Conservation (phyloP, 306 rosid genomes). For the Neltuma alba region DNA sequence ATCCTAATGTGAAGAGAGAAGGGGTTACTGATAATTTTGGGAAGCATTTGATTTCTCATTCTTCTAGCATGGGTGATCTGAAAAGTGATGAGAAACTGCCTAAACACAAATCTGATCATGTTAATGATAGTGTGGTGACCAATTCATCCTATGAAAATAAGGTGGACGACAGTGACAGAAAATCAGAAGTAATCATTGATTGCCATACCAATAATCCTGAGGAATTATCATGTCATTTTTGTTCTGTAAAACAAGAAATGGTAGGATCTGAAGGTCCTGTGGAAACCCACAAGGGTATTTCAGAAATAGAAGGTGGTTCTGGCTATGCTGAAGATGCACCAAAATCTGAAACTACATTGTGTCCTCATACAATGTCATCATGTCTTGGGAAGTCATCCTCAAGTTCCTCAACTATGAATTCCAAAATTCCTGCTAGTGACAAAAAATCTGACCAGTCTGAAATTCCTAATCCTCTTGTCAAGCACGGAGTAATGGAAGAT, state of each 20-base stretch:
- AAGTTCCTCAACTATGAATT: constrained; percentile 46
- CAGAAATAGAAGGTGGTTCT: constrained; percentile 55
- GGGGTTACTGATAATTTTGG: constrained; percentile 50
- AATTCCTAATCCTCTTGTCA: constrained; percentile 44
- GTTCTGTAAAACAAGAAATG: constrained; percentile 53
- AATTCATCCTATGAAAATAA: constrained; percentile 50
- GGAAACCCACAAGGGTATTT: constrained; percentile 46
- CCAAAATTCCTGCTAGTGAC: constrained; percentile 50
- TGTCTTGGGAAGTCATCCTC: constrained; percentile 61
- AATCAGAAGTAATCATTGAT: constrained; percentile 50
- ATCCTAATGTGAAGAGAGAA: constrained; percentile 55
- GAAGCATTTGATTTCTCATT: constrained; percentile 47
- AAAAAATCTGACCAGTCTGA: constrained; percentile 57
- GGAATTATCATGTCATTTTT: constrained; percentile 48
- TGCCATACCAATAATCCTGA: constrained; percentile 51
- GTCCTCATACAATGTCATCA: constrained; percentile 48
- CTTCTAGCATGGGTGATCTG: constrained; percentile 52
- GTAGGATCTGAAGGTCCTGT: constrained; percentile 57
- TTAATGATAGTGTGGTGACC: constrained; percentile 44
- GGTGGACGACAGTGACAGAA: constrained; percentile 48
- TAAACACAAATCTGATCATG: constrained; percentile 51
- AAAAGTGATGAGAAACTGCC: constrained; percentile 51
- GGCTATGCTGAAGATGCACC: constrained; percentile 60
- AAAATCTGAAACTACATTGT: constrained; percentile 47
- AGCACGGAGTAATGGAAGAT: constrained; percentile 54